phyloP scores from a whole-genome alignment of 2,329 filamentous ascomycete species.

The Alternaria alternata region DNA sequence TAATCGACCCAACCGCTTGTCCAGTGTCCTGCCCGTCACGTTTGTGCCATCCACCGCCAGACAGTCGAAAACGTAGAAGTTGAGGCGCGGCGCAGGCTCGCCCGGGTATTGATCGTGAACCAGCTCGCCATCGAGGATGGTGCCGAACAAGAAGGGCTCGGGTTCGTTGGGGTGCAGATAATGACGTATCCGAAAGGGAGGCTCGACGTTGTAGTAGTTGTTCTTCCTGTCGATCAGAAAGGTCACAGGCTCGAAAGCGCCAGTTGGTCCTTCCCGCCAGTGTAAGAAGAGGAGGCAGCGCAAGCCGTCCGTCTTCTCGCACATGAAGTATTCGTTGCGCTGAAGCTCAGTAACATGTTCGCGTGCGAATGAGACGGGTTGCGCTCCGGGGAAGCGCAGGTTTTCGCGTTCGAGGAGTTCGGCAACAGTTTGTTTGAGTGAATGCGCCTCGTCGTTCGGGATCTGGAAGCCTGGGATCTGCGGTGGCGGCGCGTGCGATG shows the following conservation, averaged over 20 bases:
- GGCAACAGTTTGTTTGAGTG: conserved; percentile 77
- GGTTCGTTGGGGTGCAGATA: conserved; percentile 65
- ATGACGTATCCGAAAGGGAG: conserved; percentile 80
- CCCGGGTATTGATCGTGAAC: conserved; percentile 79
- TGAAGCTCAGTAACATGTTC: conserved; percentile 84
- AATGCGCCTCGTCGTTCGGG: conserved; percentile 37
- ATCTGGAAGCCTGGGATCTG: conserved; percentile 47
- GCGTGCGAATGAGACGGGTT: conserved; percentile 90
- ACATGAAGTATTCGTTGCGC: conserved; percentile 90
- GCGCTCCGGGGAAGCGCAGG: conserved; percentile 81
- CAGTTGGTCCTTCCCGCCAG: conserved; percentile 59
- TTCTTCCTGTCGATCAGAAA: conserved; percentile 98
- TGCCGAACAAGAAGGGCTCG: conserved; percentile 75
- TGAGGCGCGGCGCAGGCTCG: conserved; percentile 71
- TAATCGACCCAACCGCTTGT: conserved; percentile 90
- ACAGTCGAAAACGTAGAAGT: conserved; percentile 94
- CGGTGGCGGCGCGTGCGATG: conserved; percentile 40
- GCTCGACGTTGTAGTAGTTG: conserved; percentile 87
- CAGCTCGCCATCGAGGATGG: conserved; percentile 90
- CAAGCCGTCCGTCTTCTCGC: conserved; percentile 97
- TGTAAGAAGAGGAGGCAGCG: conserved; percentile 94
- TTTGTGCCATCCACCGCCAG: conserved; percentile 79
- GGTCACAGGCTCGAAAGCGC: conserved; percentile 60
- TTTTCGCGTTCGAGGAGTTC: conserved; percentile 74
- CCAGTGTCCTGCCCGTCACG: conserved; percentile 79